Evolutionary conservation across 2,329 filamentous ascomycete species (phyloP).

Genomic region (Tolypocladium guangdongense): DNA sequence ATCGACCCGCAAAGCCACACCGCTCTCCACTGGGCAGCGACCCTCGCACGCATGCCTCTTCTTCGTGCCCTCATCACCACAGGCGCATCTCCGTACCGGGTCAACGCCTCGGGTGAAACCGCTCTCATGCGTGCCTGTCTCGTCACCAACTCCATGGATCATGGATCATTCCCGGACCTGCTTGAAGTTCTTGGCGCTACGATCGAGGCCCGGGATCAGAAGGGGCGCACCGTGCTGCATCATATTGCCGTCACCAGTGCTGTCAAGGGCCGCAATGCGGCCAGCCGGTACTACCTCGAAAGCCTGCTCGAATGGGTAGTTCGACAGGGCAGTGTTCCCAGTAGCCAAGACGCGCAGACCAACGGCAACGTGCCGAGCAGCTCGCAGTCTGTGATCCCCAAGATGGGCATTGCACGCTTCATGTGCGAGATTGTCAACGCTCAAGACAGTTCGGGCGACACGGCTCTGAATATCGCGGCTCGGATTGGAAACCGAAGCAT

Average conservation of each 20-base stretch:
- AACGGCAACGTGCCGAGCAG: slow-evolving; percentile 24
- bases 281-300: slow-evolving; percentile 92
- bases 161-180: slow-evolving; percentile 79
- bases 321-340: slow-evolving; percentile 60
- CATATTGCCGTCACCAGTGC: slow-evolving; percentile 95
- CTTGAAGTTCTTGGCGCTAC: slow-evolving; percentile 81
- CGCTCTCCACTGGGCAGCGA: slow-evolving; percentile 92
- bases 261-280: slow-evolving; percentile 83
- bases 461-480: slow-evolving; percentile 85
- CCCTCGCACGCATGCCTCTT: slow-evolving; percentile 74
- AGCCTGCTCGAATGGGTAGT: slow-evolving; percentile 91
- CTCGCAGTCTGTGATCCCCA: slow-evolving; percentile 38
- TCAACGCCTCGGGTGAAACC: slow-evolving; percentile 84
- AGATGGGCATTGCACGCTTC: slow-evolving; percentile 81
- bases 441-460: slow-evolving; percentile 88
- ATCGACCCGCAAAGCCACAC: slow-evolving; percentile 85
- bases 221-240: slow-evolving; percentile 84
- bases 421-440: slow-evolving; percentile 97
- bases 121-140: slow-evolving; percentile 86
- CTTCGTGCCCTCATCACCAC: slow-evolving; percentile 70
- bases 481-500: slow-evolving; percentile 89
- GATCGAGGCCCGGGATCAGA: slow-evolving; percentile 81
- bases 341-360: slow-evolving; percentile 31
- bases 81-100: slow-evolving; percentile 77
- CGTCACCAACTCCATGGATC: slow-evolving; percentile 90